A percentile compares a stretch with the other conserved stretches of the same genome.
These are phyloP conservation scores for Sphagnum contortum DNA, from an alignment of 225 moss, liverwort and hornwort species.

Conservation along the genomic window DNA sequence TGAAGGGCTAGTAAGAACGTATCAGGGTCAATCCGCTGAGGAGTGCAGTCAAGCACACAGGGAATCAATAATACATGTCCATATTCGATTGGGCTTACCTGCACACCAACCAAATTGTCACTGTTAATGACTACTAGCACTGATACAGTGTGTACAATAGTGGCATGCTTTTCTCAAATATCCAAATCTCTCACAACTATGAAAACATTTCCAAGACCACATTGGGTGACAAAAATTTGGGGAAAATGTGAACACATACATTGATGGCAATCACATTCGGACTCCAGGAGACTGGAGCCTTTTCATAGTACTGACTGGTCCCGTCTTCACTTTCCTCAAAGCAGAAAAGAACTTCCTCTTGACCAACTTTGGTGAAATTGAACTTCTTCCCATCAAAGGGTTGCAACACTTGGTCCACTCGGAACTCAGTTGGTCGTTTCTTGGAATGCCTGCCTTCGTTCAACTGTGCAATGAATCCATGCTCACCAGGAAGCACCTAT, in stretches of 20 bases:
- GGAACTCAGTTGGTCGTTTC: slow-evolving; percentile 87
- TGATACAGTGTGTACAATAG: no score
- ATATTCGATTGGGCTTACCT: slow-evolving; percentile 97
- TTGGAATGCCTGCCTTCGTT: slow-evolving; percentile 83
- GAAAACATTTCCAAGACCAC: no score
- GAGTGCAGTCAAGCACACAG: slow-evolving; percentile 52
- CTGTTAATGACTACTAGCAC: no score
- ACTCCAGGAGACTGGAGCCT: slow-evolving; percentile 30
- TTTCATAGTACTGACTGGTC: slow-evolving; percentile 32
- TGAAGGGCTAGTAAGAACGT: slow-evolving; percentile 64
- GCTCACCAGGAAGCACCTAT: slow-evolving; percentile 61
- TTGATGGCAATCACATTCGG: slow-evolving; percentile 77
- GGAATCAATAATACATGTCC: slow-evolving; percentile 84
- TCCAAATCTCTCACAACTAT: no score
- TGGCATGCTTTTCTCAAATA: no score
- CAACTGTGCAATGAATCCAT: slow-evolving; percentile 79
- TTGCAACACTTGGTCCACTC: slow-evolving; percentile 80
- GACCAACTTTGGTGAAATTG: slow-evolving; percentile 78
- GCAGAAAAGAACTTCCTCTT: slow-evolving; percentile 67
- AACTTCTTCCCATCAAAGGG: slow-evolving; percentile 70
- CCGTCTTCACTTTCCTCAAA: slow-evolving; percentile 57
- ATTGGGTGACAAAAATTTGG: no score
- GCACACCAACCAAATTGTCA: slow-evolving; percentile 1
- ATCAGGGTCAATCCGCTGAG: slow-evolving; percentile 70
- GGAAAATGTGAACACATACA: slow-evolving; percentile 17